Evolutionary conservation across 306 rosid genomes (phyloP).

Genomic region (Cotoneaster glaucophyllus): DNA sequence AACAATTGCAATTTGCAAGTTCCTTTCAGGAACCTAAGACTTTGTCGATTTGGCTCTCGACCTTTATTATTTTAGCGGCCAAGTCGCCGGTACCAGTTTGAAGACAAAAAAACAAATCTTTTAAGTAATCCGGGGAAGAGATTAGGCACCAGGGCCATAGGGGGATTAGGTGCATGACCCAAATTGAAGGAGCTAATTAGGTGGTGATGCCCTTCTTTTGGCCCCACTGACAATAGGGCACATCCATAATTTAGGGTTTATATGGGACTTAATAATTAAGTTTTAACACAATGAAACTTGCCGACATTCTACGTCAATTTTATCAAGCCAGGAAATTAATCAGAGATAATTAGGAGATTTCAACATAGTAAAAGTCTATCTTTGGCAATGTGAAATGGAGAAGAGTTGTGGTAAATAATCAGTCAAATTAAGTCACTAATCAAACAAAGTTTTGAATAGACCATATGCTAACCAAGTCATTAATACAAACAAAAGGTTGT

Average conservation of each 20-base stretch:
- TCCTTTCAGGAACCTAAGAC: not conserved
- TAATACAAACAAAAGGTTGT: not conserved
- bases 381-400: not conserved
- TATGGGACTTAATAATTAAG: not conserved
- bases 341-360: not conserved
- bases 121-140: not conserved
- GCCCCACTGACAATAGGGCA: slow-evolving; percentile 2
- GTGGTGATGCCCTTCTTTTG: slow-evolving; percentile 8
- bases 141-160: not conserved
- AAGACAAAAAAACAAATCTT: not conserved
- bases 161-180: not conserved
- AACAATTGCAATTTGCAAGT: not conserved
- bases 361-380: not conserved
- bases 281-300: not conserved
- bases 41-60: not conserved
- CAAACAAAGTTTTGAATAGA: not conserved
- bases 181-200: slow-evolving; percentile 2
- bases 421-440: not conserved
- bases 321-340: not conserved
- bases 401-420: not conserved
- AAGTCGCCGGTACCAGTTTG: not conserved
- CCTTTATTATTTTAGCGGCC: not conserved
- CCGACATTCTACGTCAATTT: not conserved
- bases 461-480: not conserved
- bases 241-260: not conserved